Evolutionary conservation across 2,329 filamentous ascomycete genomes (phyloP).

Genomic region (Purpureocillium takamizusanense): DNA sequence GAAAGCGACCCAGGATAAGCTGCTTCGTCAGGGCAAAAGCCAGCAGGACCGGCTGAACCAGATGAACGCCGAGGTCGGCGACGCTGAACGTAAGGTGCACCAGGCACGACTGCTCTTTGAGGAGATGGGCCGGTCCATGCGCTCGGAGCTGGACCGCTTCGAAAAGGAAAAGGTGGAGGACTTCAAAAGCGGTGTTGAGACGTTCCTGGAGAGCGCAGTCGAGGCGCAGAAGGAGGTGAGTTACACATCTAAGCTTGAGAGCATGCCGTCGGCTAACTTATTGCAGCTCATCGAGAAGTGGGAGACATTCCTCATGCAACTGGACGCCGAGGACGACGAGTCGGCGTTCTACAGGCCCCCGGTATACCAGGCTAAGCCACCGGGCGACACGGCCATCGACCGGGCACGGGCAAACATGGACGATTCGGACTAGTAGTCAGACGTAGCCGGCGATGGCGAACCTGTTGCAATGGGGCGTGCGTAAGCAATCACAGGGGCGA

Average conservation of each 20-base stretch:
- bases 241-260: neutral
- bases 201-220: conserved; percentile 91
- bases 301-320: conserved; percentile 95
- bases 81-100: conserved; percentile 88
- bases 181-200: conserved; percentile 97
- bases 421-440: conserved; percentile 43
- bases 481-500: neutral
- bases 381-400: conserved; percentile 51
- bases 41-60: conserved; percentile 94
- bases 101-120: conserved; percentile 86
- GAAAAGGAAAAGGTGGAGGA: conserved; percentile 98
- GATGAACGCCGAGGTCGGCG: conserved; percentile 84
- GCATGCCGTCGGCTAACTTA: conserved; percentile 3
- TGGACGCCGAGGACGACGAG: conserved; percentile 88
- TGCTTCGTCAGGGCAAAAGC: conserved; percentile 87
- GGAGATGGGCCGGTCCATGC: conserved; percentile 93
- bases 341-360: conserved; percentile 56
- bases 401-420: conserved; percentile 49
- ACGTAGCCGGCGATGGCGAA: neutral
- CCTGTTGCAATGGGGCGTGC: neutral
- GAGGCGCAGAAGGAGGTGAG: conserved; percentile 96
- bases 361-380: conserved; percentile 41
- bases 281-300: conserved; percentile 69
- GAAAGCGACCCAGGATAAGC: conserved; percentile 81
- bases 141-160: conserved; percentile 82